Conservation (phyloP, 1,284 basidiomycete genomes). For the Marasmius oreades region DNA sequence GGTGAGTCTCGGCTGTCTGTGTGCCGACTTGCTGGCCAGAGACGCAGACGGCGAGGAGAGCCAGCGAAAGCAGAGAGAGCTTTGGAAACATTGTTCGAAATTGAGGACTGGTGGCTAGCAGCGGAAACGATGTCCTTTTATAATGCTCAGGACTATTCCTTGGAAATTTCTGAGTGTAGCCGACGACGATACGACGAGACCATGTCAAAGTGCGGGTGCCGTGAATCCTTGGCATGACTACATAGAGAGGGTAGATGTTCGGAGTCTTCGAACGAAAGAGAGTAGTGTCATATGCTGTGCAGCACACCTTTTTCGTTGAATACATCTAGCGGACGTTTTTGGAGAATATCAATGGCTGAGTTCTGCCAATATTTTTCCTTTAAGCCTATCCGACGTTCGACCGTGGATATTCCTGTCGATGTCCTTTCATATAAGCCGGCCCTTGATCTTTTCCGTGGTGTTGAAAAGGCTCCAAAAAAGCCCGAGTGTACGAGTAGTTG, state of each 20-base stretch:
- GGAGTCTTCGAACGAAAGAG: not conserved
- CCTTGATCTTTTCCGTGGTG: too few relatives aligned
- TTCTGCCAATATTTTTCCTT: not conserved
- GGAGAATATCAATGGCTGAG: not conserved
- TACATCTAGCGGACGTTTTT: not conserved
- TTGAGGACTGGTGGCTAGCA: not conserved
- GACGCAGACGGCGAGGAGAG: slow-evolving; percentile 2
- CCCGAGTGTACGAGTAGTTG: too few relatives aligned
- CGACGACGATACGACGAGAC: too few relatives aligned
- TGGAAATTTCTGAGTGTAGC: not conserved
- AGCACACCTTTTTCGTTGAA: too few relatives aligned
- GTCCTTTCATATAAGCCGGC: too few relatives aligned
- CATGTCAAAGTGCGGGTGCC: too few relatives aligned
- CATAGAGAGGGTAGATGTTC: too few relatives aligned
- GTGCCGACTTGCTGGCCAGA: slow-evolving; percentile 7
- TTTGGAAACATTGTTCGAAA: slow-evolving; percentile 9
- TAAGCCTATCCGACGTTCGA: slow-evolving; percentile 1
- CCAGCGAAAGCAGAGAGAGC: slow-evolving; percentile 7
- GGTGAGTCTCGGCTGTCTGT: slow-evolving; percentile 25
- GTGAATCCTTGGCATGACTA: too few relatives aligned
- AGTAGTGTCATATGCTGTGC: not conserved
- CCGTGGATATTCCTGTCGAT: not conserved
- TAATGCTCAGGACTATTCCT: not conserved
- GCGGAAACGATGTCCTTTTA: not conserved
- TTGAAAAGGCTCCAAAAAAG: too few relatives aligned